A percentile compares a stretch with the other conserved stretches of the same genome.
These are phyloP conservation scores for Spergularia azorica DNA, from an alignment of 179 eudicot species.

Conservation along the genomic window DNA sequence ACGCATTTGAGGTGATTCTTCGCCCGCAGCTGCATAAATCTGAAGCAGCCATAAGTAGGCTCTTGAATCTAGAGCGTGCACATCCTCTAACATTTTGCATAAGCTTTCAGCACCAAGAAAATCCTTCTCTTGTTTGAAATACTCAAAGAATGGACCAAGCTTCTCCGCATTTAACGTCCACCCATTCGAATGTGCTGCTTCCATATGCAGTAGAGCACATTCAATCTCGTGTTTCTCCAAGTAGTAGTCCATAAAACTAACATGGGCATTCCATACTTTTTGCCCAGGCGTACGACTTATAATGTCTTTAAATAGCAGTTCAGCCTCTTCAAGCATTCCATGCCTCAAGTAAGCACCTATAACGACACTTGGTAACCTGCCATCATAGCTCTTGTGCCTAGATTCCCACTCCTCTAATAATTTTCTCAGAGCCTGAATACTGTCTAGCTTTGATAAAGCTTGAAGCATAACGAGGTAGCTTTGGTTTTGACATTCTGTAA, in stretches of 20 bases:
- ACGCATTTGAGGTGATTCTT: slow-evolving; percentile 40
- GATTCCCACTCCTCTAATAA: slow-evolving; percentile 60
- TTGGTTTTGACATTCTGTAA: slow-evolving; percentile 34
- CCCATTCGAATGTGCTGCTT: slow-evolving; percentile 42
- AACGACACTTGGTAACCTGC: slow-evolving; percentile 46
- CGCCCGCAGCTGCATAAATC: slow-evolving; percentile 57
- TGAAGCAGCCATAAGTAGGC: slow-evolving; percentile 46
- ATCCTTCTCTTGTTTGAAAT: slow-evolving; percentile 50
- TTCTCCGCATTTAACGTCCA: slow-evolving; percentile 36
- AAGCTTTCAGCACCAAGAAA: slow-evolving; percentile 57
- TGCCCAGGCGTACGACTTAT: slow-evolving; percentile 26
- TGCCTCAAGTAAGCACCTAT: slow-evolving; percentile 50
- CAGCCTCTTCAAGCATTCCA: slow-evolving; percentile 60
- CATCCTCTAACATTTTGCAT: slow-evolving; percentile 40
- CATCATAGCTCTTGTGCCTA: slow-evolving; percentile 43
- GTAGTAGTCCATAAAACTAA: slow-evolving; percentile 41
- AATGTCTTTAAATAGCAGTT: slow-evolving; percentile 37
- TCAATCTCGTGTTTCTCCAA: slow-evolving; percentile 40
- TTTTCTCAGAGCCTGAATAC: slow-evolving; percentile 46
- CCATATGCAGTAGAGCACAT: slow-evolving; percentile 50
- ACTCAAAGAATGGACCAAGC: slow-evolving; percentile 32
- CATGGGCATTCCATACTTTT: slow-evolving; percentile 33
- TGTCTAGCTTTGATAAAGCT: slow-evolving; percentile 48
- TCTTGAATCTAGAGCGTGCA: slow-evolving; percentile 37
- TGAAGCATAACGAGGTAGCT: slow-evolving; percentile 56